phyloP scores from a whole-genome alignment of 352 stramenopile genomes.

The Pythium myriotylum region DNA sequence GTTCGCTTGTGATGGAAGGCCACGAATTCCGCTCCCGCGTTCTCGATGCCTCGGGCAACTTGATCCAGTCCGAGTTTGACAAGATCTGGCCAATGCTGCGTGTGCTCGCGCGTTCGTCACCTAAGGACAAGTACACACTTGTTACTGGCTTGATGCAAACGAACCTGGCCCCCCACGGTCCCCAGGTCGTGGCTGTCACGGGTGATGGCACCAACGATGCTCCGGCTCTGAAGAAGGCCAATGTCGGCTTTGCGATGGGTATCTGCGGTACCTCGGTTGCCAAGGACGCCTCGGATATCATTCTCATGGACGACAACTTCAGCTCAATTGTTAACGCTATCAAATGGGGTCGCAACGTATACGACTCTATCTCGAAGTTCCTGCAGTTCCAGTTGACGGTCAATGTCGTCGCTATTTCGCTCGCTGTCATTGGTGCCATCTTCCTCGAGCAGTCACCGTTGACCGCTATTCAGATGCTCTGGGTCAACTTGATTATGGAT shows the following conservation, averaged over 20 bases:
- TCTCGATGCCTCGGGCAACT: constrained; percentile 63
- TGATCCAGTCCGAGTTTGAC: constrained; percentile 90
- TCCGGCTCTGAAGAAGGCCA: constrained; percentile 95
- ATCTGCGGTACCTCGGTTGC: constrained; percentile 91
- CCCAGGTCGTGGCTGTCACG: constrained; percentile 94
- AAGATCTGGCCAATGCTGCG: constrained; percentile 91
- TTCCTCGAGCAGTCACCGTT: constrained; percentile 85
- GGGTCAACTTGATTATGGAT: constrained; percentile 99
- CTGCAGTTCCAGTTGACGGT: constrained; percentile 98
- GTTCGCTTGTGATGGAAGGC: constrained; percentile 68
- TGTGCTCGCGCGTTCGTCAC: constrained; percentile 92
- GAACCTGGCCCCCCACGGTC: constrained; percentile 70
- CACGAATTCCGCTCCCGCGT: constrained; percentile 69
- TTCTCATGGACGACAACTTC: constrained; percentile 94
- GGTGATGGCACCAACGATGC: constrained; percentile 98
- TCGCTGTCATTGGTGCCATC: constrained; percentile 93
- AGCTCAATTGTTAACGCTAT: constrained; percentile 89
- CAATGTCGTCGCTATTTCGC: constrained; percentile 94
- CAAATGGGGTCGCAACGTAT: constrained; percentile 71
- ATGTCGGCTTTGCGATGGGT: constrained; percentile 97
- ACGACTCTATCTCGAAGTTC: constrained; percentile 96
- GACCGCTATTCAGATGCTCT: constrained; percentile 96
- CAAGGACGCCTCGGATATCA: constrained; percentile 91
- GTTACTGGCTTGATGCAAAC: constrained; percentile 92
- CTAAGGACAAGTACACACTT: constrained; percentile 97